A percentile compares a stretch with the other conserved stretches of the same genome.
Evolutionary conservation across 345 rosid genomes (phyloP).

Genomic region (Lepidium sativum): DNA sequence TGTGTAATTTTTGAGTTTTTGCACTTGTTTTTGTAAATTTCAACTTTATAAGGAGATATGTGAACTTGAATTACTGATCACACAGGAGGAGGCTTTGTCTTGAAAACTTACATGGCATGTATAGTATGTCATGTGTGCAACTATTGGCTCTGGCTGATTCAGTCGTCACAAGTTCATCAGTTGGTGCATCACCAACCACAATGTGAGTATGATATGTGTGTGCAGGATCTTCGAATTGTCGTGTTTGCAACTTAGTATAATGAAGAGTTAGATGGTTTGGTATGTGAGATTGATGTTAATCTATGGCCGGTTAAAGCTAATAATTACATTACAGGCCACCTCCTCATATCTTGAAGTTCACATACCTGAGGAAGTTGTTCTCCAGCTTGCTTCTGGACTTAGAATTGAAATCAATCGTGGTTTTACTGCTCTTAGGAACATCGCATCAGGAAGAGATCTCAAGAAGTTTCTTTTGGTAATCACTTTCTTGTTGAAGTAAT

Average conservation of each 20-base stretch:
- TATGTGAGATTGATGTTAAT: too few relatives aligned
- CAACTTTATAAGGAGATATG: background rate
- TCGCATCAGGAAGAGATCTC: too few relatives aligned
- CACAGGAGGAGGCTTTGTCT: conserved; percentile 1
- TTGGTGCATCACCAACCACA: conserved; percentile 2
- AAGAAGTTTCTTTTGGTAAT: too few relatives aligned
- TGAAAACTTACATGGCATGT: background rate
- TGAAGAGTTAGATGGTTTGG: background rate
- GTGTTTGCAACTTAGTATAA: background rate
- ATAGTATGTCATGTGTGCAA: background rate
- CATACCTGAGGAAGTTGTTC: too few relatives aligned
- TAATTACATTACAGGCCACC: too few relatives aligned
- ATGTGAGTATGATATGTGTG: conserved; percentile 4
- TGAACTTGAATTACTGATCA: background rate
- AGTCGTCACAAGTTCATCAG: background rate
- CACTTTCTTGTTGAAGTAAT: too few relatives aligned
- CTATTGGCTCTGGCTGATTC: conserved; percentile 8
- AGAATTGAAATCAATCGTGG: too few relatives aligned
- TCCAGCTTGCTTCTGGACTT: too few relatives aligned
- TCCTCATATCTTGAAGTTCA: too few relatives aligned
- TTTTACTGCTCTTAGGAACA: too few relatives aligned
- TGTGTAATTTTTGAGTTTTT: background rate
- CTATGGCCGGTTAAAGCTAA: too few relatives aligned
- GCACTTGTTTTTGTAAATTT: background rate
- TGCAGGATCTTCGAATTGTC: background rate